phyloP scores from a whole-genome alignment of 164 flowering plant species.

The Euptelea pleiosperma region DNA sequence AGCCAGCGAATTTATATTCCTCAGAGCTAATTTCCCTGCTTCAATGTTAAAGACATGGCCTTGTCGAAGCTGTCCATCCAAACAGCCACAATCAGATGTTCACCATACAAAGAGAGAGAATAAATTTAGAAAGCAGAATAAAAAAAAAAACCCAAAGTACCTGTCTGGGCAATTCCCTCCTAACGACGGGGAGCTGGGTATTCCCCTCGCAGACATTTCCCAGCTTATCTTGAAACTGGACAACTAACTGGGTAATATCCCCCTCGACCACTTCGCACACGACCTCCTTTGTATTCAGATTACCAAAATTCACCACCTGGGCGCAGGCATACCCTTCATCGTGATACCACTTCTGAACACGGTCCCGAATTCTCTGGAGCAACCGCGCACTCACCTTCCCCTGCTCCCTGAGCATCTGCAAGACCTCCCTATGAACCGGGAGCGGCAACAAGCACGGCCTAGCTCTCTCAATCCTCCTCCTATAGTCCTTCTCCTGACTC shows the following conservation, averaged over 20 bases:
- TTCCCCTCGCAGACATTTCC: constrained; percentile 94
- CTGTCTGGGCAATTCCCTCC: constrained; percentile 83
- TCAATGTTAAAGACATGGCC: constrained; percentile 91
- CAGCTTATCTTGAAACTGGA: constrained; percentile 93
- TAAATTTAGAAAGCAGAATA: background rate
- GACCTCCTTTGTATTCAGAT: constrained; percentile 88
- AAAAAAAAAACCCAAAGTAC: constrained; percentile 28
- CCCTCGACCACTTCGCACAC: constrained; percentile 99
- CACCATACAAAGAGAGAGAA: background rate
- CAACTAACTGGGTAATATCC: constrained; percentile 71
- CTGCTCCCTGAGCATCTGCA: constrained; percentile 59
- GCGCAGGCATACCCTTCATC: constrained; percentile 97
- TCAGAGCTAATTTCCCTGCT: constrained; percentile 93
- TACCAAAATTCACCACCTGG: constrained; percentile 94
- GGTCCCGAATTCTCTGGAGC: constrained; percentile 83
- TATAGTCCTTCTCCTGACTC: constrained; percentile 82
- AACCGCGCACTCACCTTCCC: constrained; percentile 83
- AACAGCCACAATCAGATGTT: constrained; percentile 8
- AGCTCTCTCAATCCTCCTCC: constrained; percentile 68
- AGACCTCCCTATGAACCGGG: constrained; percentile 52
- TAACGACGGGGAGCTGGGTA: constrained; percentile 61
- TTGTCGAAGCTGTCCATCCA: constrained; percentile 61
- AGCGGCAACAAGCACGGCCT: constrained; percentile 75
- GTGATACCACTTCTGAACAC: constrained; percentile 97
- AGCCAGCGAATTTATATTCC: constrained; percentile 79